Conservation (phyloP, 2,329 filamentous ascomycete genomes). For the Waltergamsia citrina region DNA sequence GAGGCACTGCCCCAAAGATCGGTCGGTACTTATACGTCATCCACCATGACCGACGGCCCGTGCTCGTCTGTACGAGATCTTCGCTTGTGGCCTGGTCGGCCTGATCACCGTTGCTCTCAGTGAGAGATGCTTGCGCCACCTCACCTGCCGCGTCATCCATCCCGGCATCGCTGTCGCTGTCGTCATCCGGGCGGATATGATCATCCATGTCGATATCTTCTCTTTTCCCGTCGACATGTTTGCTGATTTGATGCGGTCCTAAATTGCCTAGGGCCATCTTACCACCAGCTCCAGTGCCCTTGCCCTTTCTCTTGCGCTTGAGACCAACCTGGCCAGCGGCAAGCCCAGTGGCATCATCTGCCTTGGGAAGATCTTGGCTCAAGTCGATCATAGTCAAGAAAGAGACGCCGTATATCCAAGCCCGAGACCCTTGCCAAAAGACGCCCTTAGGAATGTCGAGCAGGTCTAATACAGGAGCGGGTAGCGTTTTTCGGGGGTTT, state of each 20-base stretch:
- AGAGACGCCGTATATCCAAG: slow-evolving; percentile 80
- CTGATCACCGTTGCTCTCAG: slow-evolving; percentile 12
- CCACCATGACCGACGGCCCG: slow-evolving; percentile 54
- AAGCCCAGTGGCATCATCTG: slow-evolving; percentile 18
- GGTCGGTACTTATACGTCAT: slow-evolving; percentile 88
- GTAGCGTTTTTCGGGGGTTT: slow-evolving; percentile 69
- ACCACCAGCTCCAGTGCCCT: slow-evolving; percentile 41
- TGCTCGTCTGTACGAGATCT: neutral
- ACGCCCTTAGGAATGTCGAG: slow-evolving; percentile 76
- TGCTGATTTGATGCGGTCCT: slow-evolving; percentile 31
- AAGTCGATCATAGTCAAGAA: slow-evolving; percentile 94
- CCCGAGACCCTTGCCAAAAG: slow-evolving; percentile 68
- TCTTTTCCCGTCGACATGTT: slow-evolving; percentile 28
- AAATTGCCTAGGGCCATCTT: slow-evolving; percentile 38
- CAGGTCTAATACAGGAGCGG: slow-evolving; percentile 61
- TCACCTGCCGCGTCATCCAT: slow-evolving; percentile 23
- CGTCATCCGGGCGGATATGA: slow-evolving; percentile 21
- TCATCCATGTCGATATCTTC: slow-evolving; percentile 28
- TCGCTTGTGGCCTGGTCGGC: slow-evolving; percentile 8
- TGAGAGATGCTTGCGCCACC: slow-evolving; percentile 20
- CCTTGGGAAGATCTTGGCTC: slow-evolving; percentile 51
- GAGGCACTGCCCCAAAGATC: slow-evolving; percentile 64
- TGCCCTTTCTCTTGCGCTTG: slow-evolving; percentile 45
- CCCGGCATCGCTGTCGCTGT: slow-evolving; percentile 26
- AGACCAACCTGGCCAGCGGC: slow-evolving; percentile 9